These are phyloP conservation scores for Fusarium protoensiforme DNA, from an alignment of 2,329 filamentous ascomycete genomes.

Conservation along the genomic window DNA sequence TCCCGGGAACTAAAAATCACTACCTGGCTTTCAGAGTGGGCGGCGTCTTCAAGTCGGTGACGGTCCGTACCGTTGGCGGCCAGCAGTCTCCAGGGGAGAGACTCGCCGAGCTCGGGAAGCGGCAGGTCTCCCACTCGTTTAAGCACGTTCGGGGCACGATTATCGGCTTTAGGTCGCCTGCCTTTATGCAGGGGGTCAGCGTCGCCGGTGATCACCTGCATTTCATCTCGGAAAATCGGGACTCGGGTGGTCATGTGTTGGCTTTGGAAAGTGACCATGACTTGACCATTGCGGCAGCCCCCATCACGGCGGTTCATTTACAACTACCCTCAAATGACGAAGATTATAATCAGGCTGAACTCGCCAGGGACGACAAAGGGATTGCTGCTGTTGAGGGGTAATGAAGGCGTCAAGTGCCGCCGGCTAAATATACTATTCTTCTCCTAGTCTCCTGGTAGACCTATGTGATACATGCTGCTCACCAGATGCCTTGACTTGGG, in stretches of 20 bases:
- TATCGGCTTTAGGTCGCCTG: conserved; percentile 21
- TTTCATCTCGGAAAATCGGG: conserved; percentile 1
- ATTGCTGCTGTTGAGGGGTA: conserved; percentile 26
- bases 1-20: conserved; percentile 14
- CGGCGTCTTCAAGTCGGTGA: conserved; percentile 13
- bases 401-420: not conserved
- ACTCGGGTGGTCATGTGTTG: conserved; percentile 24
- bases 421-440: not conserved
- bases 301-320: conserved; percentile 8
- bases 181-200: conserved; percentile 28
- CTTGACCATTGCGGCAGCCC: not conserved
- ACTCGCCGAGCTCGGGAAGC: conserved; percentile 26
- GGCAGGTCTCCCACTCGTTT: conserved; percentile 19
- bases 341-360: conserved; percentile 11
- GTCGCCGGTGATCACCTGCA: conserved; percentile 32
- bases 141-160: not conserved
- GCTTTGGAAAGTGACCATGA: conserved; percentile 13
- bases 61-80: conserved; percentile 19
- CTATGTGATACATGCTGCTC: not conserved
- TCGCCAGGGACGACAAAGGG: conserved; percentile 10
- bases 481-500: not conserved
- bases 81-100: conserved; percentile 20
- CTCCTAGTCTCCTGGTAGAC: not conserved
- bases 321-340: conserved; percentile 13
- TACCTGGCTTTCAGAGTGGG: conserved; percentile 14